Evolutionary conservation across 192 early-diverging fungal genomes (phyloP).

Genomic region (Podila minutissima): DNA sequence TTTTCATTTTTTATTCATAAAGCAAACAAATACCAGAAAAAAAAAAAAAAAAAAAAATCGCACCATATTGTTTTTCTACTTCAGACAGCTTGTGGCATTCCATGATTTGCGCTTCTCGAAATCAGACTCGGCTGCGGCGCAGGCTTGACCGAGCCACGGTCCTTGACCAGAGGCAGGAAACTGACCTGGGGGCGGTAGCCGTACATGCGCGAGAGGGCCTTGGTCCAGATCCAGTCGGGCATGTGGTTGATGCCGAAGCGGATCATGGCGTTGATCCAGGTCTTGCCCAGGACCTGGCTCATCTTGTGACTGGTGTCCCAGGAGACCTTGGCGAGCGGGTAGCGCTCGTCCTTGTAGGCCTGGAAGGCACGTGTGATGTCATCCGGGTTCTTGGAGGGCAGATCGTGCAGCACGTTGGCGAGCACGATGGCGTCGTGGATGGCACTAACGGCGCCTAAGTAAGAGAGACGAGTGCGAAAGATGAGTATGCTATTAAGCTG

Average conservation of each 20-base stretch:
- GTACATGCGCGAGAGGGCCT: constrained; percentile 1
- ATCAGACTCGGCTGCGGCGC: constrained; percentile 10
- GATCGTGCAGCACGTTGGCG: not conserved
- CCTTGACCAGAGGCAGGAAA: constrained; percentile 4
- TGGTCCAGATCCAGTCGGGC: constrained; percentile 5
- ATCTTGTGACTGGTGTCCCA: constrained; percentile 12
- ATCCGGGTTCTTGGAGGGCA: not conserved
- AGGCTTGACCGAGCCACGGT: constrained; percentile 11
- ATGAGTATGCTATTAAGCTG: not conserved
- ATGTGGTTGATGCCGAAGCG: constrained; percentile 8
- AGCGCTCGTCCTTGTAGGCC: constrained; percentile 8
- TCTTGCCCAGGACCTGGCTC: constrained; percentile 2
- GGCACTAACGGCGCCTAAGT: not conserved
- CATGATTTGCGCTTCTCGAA: not conserved
- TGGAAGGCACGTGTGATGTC: constrained; percentile 7
- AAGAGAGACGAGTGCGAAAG: not conserved
- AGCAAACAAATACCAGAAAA: not conserved
- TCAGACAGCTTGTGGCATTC: too few relatives aligned
- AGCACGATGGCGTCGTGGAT: constrained; percentile 3
- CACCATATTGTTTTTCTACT: too few relatives aligned
- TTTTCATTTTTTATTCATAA: constrained; percentile 3
- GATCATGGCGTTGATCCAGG: constrained; percentile 1
- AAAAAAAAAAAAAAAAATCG: too few relatives aligned
- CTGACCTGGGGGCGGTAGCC: constrained; percentile 15
- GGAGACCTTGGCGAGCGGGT: constrained; percentile 2